phyloP scores from a whole-genome alignment of 768 basidiomycete species.

The Leccinum sublutescens region DNA sequence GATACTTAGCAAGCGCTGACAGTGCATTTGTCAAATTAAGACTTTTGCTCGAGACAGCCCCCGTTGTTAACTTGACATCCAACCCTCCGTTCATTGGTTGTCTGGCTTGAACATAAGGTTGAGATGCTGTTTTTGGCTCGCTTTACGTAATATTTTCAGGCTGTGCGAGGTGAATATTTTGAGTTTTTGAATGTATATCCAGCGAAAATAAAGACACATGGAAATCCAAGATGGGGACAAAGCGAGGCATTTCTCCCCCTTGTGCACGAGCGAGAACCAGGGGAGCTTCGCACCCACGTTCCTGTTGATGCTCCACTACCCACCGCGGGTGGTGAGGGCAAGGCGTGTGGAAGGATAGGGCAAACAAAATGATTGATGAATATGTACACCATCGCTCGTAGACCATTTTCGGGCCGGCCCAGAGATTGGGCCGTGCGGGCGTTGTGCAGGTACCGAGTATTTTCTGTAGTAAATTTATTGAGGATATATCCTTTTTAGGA shows the following conservation, averaged over 20 bases:
- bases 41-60: neutral
- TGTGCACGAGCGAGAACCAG: slow-evolving; percentile 13
- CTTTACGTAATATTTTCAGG: neutral
- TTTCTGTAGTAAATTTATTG: slow-evolving; percentile 22
- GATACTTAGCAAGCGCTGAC: neutral
- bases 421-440: neutral
- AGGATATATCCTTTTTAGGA: slow-evolving; percentile 14
- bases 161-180: neutral
- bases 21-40: neutral
- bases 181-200: neutral
- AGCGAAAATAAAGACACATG: neutral
- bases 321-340: slow-evolving; percentile 13
- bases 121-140: neutral
- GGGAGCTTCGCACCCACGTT: slow-evolving; percentile 30
- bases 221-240: slow-evolving; percentile 11
- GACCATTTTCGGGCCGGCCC: neutral
- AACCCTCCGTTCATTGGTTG: neutral
- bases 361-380: neutral
- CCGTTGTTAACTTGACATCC: neutral
- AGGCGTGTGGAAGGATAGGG: slow-evolving; percentile 13
- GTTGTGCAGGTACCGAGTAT: slow-evolving; percentile 4
- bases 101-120: neutral
- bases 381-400: neutral
- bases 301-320: slow-evolving; percentile 20
- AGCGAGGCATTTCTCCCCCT: slow-evolving; percentile 11